These are phyloP conservation scores for Hydrangea macrophylla DNA, from an alignment of 148 eudicot species.

Conservation along the genomic window DNA sequence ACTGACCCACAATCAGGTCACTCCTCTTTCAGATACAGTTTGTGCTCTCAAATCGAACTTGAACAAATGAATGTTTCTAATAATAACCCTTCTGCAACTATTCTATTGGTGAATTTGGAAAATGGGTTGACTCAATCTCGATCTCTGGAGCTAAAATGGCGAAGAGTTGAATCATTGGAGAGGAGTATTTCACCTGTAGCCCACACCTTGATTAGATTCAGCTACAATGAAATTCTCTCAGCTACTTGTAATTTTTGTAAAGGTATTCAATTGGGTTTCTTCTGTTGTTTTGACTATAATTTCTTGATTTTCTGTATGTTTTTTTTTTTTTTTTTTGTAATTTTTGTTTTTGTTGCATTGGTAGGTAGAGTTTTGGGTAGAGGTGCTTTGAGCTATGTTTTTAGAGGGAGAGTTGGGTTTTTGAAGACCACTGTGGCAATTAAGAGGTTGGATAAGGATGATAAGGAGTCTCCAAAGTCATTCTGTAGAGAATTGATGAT, in stretches of 20 bases:
- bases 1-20: constrained; percentile 72
- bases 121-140: constrained; percentile 41
- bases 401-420: constrained; percentile 81
- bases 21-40: constrained; percentile 73
- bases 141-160: constrained; percentile 53
- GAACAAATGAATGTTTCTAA: constrained; percentile 49
- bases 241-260: constrained; percentile 65
- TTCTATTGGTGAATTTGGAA: constrained; percentile 78
- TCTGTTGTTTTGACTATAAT: not conserved
- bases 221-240: constrained; percentile 50
- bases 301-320: not conserved
- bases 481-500: constrained; percentile 93
- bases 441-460: constrained; percentile 87
- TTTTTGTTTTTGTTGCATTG: constrained; percentile 24
- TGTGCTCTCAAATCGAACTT: constrained; percentile 75
- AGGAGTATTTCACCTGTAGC: constrained; percentile 70
- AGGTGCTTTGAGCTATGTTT: constrained; percentile 96
- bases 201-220: constrained; percentile 54
- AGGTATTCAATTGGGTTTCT: constrained; percentile 41
- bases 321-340: no score
- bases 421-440: constrained; percentile 79
- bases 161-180: constrained; percentile 63
- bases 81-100: constrained; percentile 44
- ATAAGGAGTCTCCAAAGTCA: constrained; percentile 81
- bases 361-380: constrained; percentile 95